Evolutionary conservation across 805 yeast genomes (phyloP), one percentile per base, ranked within the genome.

Genomic region (Metschnikowia continentalis): DNA sequence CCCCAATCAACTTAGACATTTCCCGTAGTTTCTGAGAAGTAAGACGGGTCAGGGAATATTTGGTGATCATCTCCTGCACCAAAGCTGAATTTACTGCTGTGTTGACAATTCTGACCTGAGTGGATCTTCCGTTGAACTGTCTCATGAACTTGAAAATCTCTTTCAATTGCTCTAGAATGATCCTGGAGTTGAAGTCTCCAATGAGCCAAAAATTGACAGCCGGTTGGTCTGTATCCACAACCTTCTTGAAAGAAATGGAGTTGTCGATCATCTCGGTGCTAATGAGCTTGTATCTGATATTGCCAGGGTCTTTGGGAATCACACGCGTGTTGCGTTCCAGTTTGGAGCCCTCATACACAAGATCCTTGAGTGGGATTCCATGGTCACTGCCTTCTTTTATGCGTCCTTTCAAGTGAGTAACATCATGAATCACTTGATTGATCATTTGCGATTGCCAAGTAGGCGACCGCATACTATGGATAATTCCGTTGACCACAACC

Each of bases 401-500:
- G 20, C 64, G 63, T 3, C 52, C 51, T 43, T 69, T 65, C 6
- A 80, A 53, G 6, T 58, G 49, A 2, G 59, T 48, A 19, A 74
- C 74, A 67, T 91, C 98, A 22, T 69, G 72, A 22, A 71, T 67
- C 15, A 83, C 56, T 56, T 84, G 87, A 35, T 67, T 73, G 3
- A 81, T 75, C 59, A 85, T 65, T 1, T 77, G 62, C 40, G 70
- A 69, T 54, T 82, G 82, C 86, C 89, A 86, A 3, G 75, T 70
- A 1, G 75, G 62, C 4, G 72, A 67, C 35, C 68, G 71, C 56
- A 84, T 73, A 3, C 75, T 76, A 52, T 73, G 68, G 15, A 87
- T 76, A 6, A 84, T 83, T 41, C 98, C 98, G 65, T 92, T 87
- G 30, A 82, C 80, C 46, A 90, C 75, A 3, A 89, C 69, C 0